phyloP scores from a whole-genome alignment of 2,329 filamentous ascomycete genomes.

The Colletotrichum navitas region DNA sequence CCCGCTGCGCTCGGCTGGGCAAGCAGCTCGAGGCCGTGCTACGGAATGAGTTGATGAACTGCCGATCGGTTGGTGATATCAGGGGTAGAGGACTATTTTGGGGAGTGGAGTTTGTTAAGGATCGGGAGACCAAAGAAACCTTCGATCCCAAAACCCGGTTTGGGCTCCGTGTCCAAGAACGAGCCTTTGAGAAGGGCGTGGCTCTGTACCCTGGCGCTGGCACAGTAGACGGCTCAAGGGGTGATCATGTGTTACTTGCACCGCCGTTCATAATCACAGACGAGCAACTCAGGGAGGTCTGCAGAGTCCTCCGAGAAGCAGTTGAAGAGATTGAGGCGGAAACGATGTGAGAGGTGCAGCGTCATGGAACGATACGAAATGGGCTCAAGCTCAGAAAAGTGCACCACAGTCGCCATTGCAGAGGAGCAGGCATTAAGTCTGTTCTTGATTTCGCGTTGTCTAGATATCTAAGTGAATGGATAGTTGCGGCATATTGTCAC shows the following conservation, averaged over 20 bases:
- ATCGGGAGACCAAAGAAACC: conserved; percentile 52
- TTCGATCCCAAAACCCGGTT: conserved; percentile 50
- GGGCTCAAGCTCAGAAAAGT: neutral
- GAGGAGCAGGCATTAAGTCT: neutral
- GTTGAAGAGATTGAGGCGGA: conserved; percentile 34
- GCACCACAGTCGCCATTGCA: too few species aligned
- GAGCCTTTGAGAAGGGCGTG: conserved; percentile 46
- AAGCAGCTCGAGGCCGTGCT: conserved; percentile 48
- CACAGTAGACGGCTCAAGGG: conserved; percentile 68
- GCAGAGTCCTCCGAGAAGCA: conserved; percentile 27
- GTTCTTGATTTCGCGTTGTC: neutral
- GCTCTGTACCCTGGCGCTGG: conserved; percentile 68
- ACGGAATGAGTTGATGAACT: conserved; percentile 45
- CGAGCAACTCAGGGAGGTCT: conserved; percentile 17
- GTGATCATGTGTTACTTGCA: conserved; percentile 78
- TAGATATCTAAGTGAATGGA: neutral
- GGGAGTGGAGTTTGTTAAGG: conserved; percentile 61
- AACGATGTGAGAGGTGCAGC: neutral
- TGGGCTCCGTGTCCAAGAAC: conserved; percentile 47
- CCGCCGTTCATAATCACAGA: conserved; percentile 75
- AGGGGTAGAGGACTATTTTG: conserved; percentile 60
- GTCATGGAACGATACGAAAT: neutral
- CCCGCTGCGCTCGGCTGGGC: conserved; percentile 50
- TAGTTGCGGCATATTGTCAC: too few species aligned
- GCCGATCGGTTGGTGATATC: conserved; percentile 55